Evolutionary conservation across 257 asterid species (phyloP), one percentile per base, ranked within the genome.

Genomic region (Plantago elongata): DNA sequence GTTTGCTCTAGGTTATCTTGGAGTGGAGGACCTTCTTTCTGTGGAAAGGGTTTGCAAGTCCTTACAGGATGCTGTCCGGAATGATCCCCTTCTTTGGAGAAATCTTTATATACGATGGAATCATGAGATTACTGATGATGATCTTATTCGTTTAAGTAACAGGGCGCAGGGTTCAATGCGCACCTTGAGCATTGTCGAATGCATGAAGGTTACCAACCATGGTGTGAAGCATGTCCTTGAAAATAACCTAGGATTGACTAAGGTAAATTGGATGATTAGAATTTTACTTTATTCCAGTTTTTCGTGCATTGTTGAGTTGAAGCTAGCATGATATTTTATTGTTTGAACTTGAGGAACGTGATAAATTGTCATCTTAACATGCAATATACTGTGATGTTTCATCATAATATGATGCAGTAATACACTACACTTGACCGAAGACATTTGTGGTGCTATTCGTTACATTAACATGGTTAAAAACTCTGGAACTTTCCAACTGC

Each of bases 11-110:
- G 69, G 76, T 64, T 76, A 78, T 77, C 84, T 90, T 48, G 80
- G 79, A 15, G 68, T 82, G 62, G 61, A 51, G 67, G 95, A 90
- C 71, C 91, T 88, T 45, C 80, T 88, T 34, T 67, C 88, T 17
- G 66, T 88, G 29, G 95, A 84, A 80, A 66, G 73, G 70, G 96
- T 88, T 67, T 90, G 95, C 82, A 88, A 77, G 75, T 49, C 84
- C 0, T 57, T 90, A 68, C 67, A 81, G 1, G 79, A 82, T 50
- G 79, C 79, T 5, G 94, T 90, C 60, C 85, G n/a, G 22, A 72
- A 69, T 40, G 91, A 90, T 63, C 81, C 95, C 42, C 88, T 78
- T 72, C 65, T 87, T 38, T 90, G 98, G 98, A 80, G 79, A 60
- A 76, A 75, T 55, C 48, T 87, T 70, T 63, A 68, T 47, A 75